These are phyloP conservation scores for Nephelium lappaceum DNA, from an alignment of 345 rosid species.

Conservation along the genomic window DNA sequence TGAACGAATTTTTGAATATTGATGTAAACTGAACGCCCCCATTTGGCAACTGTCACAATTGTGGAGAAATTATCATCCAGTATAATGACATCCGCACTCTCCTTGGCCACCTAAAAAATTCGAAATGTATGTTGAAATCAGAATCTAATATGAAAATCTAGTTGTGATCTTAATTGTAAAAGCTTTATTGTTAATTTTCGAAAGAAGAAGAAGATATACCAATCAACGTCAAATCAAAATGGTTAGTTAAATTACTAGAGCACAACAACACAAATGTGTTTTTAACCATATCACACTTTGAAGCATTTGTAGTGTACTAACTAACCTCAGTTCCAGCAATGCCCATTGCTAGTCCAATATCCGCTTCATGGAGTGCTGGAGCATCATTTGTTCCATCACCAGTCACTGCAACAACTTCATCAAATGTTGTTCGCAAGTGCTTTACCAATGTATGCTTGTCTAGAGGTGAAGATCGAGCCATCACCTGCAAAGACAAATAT, in stretches of 20 bases:
- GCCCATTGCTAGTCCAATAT: conserved; percentile 98
- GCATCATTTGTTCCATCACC: conserved; percentile 99
- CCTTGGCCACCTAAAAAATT: conserved; percentile 85
- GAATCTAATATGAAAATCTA: background rate
- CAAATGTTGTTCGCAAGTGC: conserved; percentile 79
- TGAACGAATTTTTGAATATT: conserved; percentile 96
- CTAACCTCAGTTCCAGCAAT: conserved; percentile 94
- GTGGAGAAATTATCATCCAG: conserved; percentile 95
- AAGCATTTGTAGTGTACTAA: conserved; percentile 16
- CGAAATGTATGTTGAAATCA: conserved; percentile 12
- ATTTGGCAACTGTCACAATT: conserved; percentile 90
- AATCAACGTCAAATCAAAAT: conserved; percentile 1
- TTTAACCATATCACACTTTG: background rate
- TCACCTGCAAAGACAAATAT: conserved; percentile 57
- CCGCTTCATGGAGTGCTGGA: conserved; percentile 97
- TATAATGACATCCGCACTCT: conserved; percentile 95
- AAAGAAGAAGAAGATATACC: background rate
- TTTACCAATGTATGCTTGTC: conserved; percentile 90
- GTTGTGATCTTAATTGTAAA: background rate
- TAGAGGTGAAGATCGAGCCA: conserved; percentile 95
- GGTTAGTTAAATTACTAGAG: background rate
- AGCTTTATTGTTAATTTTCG: background rate
- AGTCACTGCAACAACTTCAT: conserved; percentile 89
- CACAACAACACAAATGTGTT: background rate
- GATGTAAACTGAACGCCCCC: conserved; percentile 94